Conservation (phyloP, 768 basidiomycete species). For the Trametes coccinea region DNA sequence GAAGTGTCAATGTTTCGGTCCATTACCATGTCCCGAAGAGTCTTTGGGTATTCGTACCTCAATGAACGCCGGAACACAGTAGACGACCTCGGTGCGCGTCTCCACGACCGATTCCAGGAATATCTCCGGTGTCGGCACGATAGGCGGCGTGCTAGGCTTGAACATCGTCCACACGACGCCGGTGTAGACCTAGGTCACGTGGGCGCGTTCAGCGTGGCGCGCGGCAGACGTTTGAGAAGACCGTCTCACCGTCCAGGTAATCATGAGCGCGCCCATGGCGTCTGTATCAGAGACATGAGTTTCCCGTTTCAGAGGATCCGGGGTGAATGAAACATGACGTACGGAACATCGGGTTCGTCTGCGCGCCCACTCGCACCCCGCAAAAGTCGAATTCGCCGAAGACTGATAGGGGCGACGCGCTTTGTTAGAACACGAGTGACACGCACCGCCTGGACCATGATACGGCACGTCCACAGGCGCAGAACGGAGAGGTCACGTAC, state of each 20-base stretch:
- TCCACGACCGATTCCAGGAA: slow-evolving; percentile 13
- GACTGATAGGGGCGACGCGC: slow-evolving; percentile 3
- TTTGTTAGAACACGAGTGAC: background rate
- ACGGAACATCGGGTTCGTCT: slow-evolving; percentile 31
- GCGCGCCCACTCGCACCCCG: slow-evolving; percentile 24
- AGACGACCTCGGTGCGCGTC: slow-evolving; percentile 16
- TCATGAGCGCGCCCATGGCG: slow-evolving; percentile 15
- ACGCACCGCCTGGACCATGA: too few species aligned
- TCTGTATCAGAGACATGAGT: background rate
- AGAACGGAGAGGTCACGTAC: background rate
- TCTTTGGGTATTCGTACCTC: slow-evolving; percentile 9
- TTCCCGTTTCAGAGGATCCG: background rate
- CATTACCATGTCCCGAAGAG: background rate
- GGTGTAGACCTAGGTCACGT: background rate
- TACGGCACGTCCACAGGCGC: too few species aligned
- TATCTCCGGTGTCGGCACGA: slow-evolving; percentile 24
- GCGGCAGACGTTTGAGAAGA: background rate
- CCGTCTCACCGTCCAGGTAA: slow-evolving; percentile 11
- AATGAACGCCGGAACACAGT: slow-evolving; percentile 22
- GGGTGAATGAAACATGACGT: slow-evolving; percentile 5
- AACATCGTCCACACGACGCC: slow-evolving; percentile 27
- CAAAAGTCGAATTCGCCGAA: slow-evolving; percentile 25
- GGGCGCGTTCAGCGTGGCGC: background rate
- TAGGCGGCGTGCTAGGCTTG: slow-evolving; percentile 27
- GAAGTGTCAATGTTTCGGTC: background rate